These are phyloP conservation scores for Larix sibirica DNA, from an alignment of 83 land plant genomes.

Conservation along the genomic window DNA sequence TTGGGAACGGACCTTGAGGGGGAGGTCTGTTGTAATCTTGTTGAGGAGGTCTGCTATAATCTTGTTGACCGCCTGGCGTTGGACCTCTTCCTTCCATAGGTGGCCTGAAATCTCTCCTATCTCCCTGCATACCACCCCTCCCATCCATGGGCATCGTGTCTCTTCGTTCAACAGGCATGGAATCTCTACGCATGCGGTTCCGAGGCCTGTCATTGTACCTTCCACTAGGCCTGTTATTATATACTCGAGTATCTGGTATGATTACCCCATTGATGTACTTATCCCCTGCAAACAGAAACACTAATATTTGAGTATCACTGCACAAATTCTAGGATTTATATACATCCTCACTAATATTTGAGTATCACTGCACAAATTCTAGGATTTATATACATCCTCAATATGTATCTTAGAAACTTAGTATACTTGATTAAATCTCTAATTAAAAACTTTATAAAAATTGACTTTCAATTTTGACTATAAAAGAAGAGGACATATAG, in stretches of 20 bases:
- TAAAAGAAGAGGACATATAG: too few species aligned
- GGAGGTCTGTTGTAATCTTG: neutral
- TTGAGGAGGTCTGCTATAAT: constrained; percentile 16
- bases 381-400: too few species aligned
- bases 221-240: constrained; percentile 32
- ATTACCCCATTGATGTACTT: constrained; percentile 63
- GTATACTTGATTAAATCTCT: too few species aligned
- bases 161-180: constrained; percentile 17
- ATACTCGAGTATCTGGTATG: constrained; percentile 57
- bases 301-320: neutral
- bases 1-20: neutral
- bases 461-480: too few species aligned
- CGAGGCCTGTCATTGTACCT: constrained; percentile 26
- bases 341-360: neutral
- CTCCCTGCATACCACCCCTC: neutral
- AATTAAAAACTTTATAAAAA: too few species aligned
- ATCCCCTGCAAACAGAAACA: constrained; percentile 36
- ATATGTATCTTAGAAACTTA: too few species aligned
- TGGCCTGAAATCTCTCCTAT: constrained; percentile 8
- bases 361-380: neutral
- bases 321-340: too few species aligned
- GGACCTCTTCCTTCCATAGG: neutral
- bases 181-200: constrained; percentile 19
- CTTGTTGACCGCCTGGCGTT: neutral
- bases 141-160: constrained; percentile 12